Evolutionary conservation across 768 basidiomycete genomes (phyloP).

Genomic region (Trametes elegans): DNA sequence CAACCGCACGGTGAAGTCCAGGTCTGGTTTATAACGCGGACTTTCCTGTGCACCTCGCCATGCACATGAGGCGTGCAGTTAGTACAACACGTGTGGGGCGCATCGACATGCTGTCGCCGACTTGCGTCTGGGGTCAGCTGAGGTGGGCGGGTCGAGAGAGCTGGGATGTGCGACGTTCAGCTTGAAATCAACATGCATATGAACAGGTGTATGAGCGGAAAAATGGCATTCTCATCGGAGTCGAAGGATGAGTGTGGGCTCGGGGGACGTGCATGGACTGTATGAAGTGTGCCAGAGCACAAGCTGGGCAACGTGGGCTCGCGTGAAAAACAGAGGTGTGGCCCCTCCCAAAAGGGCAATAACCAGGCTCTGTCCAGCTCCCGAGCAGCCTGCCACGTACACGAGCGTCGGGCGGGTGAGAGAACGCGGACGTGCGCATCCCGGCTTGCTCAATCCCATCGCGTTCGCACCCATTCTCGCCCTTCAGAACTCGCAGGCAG

Average conservation of each 20-base stretch:
- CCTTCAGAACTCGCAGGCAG: slow-evolving; percentile 12
- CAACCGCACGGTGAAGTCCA: neutral
- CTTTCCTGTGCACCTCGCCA: slow-evolving; percentile 10
- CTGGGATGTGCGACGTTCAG: neutral
- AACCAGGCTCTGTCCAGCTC: slow-evolving; percentile 1
- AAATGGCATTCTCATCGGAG: neutral
- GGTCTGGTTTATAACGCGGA: slow-evolving; percentile 6
- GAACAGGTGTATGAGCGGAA: neutral
- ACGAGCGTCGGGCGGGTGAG: slow-evolving; percentile 10
- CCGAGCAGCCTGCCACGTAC: slow-evolving; percentile 5
- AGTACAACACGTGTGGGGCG: slow-evolving; percentile 18
- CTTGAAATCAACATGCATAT: neutral
- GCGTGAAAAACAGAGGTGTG: neutral
- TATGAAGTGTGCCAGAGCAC: no score
- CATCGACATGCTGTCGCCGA: slow-evolving; percentile 1
- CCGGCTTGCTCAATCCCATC: slow-evolving; percentile 6
- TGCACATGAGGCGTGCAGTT: slow-evolving; percentile 21
- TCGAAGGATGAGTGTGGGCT: neutral
- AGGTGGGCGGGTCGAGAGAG: neutral
- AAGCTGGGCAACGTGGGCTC: no score
- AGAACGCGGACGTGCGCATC: neutral
- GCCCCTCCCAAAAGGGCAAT: neutral
- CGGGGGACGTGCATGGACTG: neutral
- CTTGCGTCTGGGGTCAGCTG: neutral
- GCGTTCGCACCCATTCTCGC: slow-evolving; percentile 4